These are phyloP conservation scores for Podila epicladia DNA, from an alignment of 192 early-diverging fungal genomes.

Conservation along the genomic window DNA sequence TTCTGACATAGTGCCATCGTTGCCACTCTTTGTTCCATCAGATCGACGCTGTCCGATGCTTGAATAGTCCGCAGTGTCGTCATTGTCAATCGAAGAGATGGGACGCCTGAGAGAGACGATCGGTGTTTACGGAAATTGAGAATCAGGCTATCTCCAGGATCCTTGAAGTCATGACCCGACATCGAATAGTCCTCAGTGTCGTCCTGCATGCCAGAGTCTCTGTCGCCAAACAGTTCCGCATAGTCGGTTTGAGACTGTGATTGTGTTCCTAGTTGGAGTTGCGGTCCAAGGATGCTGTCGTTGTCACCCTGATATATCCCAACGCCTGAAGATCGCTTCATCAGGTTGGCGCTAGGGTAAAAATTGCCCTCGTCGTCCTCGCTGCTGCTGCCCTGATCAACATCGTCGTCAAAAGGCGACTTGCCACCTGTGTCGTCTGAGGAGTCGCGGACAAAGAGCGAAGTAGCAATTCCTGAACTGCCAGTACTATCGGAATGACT, in stretches of 20 bases:
- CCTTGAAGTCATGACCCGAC: slow-evolving; percentile 10
- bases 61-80: too few relatives aligned
- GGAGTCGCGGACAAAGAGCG: slow-evolving; percentile 4
- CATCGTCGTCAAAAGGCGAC: slow-evolving; percentile 30
- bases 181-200: slow-evolving; percentile 8
- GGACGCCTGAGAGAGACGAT: slow-evolving; percentile 19
- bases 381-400: slow-evolving; percentile 29
- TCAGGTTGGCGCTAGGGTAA: slow-evolving; percentile 15
- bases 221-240: neutral
- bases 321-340: slow-evolving; percentile 35
- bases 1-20: neutral
- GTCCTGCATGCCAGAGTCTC: slow-evolving; percentile 7
- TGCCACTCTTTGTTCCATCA: neutral
- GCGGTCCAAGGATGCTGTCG: slow-evolving; percentile 18
- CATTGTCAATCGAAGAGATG: too few relatives aligned
- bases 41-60: neutral
- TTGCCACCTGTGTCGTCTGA: neutral
- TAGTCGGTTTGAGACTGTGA: neutral
- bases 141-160: slow-evolving; percentile 16
- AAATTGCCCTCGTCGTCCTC: slow-evolving; percentile 26
- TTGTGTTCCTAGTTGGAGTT: slow-evolving; percentile 1
- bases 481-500: slow-evolving; percentile 26
- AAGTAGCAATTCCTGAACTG: slow-evolving; percentile 10
- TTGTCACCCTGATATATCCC: slow-evolving; percentile 9
- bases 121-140: slow-evolving; percentile 23